Conservation (phyloP, 495 filamentous ascomycete genomes). For the Penicillium arizonense region DNA sequence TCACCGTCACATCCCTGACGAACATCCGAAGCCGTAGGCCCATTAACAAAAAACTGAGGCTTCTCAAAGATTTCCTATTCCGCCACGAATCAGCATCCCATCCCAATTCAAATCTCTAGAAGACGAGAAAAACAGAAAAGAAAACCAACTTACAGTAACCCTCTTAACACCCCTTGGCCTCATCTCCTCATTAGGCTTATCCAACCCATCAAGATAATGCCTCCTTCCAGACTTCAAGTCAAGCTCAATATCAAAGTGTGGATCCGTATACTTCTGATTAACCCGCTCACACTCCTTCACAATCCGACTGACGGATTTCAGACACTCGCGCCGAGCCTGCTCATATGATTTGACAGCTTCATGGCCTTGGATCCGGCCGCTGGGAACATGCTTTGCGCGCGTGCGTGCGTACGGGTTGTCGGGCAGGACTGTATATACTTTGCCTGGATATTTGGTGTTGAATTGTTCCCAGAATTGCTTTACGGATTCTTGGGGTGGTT, state of each 20-base stretch:
- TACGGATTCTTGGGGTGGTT: slow-evolving; percentile 67
- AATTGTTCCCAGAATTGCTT: slow-evolving; percentile 81
- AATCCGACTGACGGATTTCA: slow-evolving; percentile 75
- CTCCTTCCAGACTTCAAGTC: slow-evolving; percentile 64
- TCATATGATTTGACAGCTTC: slow-evolving; percentile 66
- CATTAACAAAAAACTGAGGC: slow-evolving; percentile 82
- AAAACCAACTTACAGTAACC: slow-evolving; percentile 45
- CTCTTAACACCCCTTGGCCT: slow-evolving; percentile 62
- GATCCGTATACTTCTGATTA: slow-evolving; percentile 89
- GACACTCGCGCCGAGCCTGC: slow-evolving; percentile 67
- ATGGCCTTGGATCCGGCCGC: slow-evolving; percentile 51
- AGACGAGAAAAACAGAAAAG: no score
- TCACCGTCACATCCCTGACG: slow-evolving; percentile 79
- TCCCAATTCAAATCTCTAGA: background rate
- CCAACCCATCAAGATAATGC: slow-evolving; percentile 64
- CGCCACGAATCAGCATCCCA: background rate
- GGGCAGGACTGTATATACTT: slow-evolving; percentile 70
- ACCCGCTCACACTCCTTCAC: slow-evolving; percentile 76
- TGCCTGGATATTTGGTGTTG: slow-evolving; percentile 57
- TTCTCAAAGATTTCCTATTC: slow-evolving; percentile 81
- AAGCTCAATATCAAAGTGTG: slow-evolving; percentile 82
- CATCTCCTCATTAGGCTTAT: slow-evolving; percentile 40
- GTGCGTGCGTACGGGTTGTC: slow-evolving; percentile 67
- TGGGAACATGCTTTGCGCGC: slow-evolving; percentile 53
- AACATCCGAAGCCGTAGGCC: slow-evolving; percentile 78